Conservation (phyloP, 2,329 filamentous ascomycete genomes). For the Aspergillus udagawae region DNA sequence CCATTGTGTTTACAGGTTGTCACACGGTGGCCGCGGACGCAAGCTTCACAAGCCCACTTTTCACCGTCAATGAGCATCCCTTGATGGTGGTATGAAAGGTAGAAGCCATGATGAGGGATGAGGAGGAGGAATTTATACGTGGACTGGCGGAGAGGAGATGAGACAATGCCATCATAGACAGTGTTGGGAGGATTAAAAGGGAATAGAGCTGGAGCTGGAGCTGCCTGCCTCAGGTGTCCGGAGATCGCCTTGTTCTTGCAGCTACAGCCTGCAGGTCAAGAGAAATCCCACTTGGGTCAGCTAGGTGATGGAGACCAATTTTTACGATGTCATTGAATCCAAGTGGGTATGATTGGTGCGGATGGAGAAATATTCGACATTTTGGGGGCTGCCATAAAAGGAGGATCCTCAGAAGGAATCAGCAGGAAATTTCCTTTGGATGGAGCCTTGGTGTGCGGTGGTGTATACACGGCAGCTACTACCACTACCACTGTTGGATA, state of each 20-base stretch:
- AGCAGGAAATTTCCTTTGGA: no score
- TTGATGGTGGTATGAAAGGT: conserved; percentile 15
- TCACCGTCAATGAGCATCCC: conserved; percentile 83
- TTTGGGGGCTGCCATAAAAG: no score
- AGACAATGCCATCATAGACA: neutral
- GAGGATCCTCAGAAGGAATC: neutral
- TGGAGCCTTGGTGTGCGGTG: no score
- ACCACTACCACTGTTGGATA: no score
- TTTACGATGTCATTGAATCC: neutral
- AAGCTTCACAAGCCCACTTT: conserved; percentile 96
- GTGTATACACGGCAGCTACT: no score
- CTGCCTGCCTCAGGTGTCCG: neutral
- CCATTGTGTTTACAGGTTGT: conserved; percentile 93
- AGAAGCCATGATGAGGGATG: conserved; percentile 7
- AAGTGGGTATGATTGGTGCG: neutral
- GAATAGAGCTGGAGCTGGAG: neutral
- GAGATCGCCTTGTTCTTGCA: neutral
- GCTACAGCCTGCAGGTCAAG: neutral
- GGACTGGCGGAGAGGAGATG: conserved; percentile 6
- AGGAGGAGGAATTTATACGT: conserved; percentile 17
- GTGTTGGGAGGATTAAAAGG: conserved; percentile 7
- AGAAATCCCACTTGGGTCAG: neutral
- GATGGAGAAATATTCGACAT: neutral
- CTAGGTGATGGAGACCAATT: neutral
- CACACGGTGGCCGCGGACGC: conserved; percentile 92